phyloP scores from a whole-genome alignment of 768 basidiomycete genomes.

The Kwoniella dendrophila region DNA sequence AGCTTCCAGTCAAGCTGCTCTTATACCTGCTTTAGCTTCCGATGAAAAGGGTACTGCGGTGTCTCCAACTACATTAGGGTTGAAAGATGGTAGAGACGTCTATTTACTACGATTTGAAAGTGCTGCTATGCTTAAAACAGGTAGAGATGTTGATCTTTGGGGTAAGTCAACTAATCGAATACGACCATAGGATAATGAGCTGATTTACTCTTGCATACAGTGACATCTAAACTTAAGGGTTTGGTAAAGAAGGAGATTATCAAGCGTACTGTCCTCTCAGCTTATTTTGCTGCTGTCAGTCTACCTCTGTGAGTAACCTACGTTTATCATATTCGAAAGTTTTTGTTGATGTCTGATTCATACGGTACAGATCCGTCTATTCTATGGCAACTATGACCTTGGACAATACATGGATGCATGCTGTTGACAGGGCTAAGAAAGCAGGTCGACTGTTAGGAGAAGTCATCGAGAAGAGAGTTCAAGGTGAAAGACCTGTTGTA shows the following conservation, averaged over 20 bases:
- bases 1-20: slow-evolving; percentile 3
- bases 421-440: slow-evolving; percentile 59
- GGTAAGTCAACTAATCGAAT: slow-evolving; percentile 23
- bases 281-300: slow-evolving; percentile 57
- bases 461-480: slow-evolving; percentile 58
- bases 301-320: slow-evolving; percentile 44
- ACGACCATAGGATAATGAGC: neutral
- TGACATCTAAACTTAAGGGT: slow-evolving; percentile 52
- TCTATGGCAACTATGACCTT: slow-evolving; percentile 52
- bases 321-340: no score
- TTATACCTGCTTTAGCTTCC: slow-evolving; percentile 5
- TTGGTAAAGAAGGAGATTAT: slow-evolving; percentile 57
- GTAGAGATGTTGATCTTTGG: slow-evolving; percentile 46
- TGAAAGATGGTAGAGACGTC: slow-evolving; percentile 56
- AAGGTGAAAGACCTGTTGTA: slow-evolving; percentile 59
- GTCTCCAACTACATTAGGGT: neutral
- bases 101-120: slow-evolving; percentile 57
- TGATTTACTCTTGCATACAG: slow-evolving; percentile 25
- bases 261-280: slow-evolving; percentile 58
- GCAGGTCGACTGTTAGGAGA: slow-evolving; percentile 59
- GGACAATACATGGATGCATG: slow-evolving; percentile 55
- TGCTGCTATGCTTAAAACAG: slow-evolving; percentile 47
- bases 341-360: neutral
- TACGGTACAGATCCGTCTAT: slow-evolving; percentile 46
- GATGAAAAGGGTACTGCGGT: neutral